Conservation (phyloP, 768 basidiomycete genomes). For the Leccinum obscurum region DNA sequence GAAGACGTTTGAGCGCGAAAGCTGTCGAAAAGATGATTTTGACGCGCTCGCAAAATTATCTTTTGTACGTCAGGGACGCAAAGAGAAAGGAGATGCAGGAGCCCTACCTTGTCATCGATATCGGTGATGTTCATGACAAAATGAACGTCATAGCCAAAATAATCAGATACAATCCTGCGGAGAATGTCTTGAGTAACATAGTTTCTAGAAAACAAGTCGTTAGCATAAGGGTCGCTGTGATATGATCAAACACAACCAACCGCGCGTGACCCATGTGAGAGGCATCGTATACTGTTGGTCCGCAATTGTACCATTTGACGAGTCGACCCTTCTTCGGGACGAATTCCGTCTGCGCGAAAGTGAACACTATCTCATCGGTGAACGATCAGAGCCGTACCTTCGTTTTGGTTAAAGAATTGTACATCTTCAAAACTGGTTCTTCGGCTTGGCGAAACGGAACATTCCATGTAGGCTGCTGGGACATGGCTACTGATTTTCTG, state of each 20-base stretch:
- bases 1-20: slow-evolving; percentile 54
- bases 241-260: slow-evolving; percentile 38
- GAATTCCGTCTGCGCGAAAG: slow-evolving; percentile 66
- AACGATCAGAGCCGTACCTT: slow-evolving; percentile 60
- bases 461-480: slow-evolving; percentile 59
- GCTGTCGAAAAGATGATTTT: slow-evolving; percentile 66
- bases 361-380: slow-evolving; percentile 7
- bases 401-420: slow-evolving; percentile 88
- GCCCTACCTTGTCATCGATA: slow-evolving; percentile 93
- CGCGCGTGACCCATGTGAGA: slow-evolving; percentile 99
- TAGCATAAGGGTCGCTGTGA: background rate
- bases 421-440: slow-evolving; percentile 66
- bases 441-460: slow-evolving; percentile 37
- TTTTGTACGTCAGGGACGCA: slow-evolving; percentile 33
- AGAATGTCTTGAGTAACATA: slow-evolving; percentile 49
- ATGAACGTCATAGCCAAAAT: slow-evolving; percentile 96
- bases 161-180: slow-evolving; percentile 83
- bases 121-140: slow-evolving; percentile 99
- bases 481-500: slow-evolving; percentile 39
- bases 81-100: background rate
- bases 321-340: slow-evolving; percentile 63
- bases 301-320: slow-evolving; percentile 99
- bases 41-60: slow-evolving; percentile 94
- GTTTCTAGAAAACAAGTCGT: slow-evolving; percentile 58
- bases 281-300: slow-evolving; percentile 97